A percentile compares a stretch with the other conserved stretches of the same genome.
These are phyloP conservation scores for cucumber (Cucumis sativus) DNA, from an alignment of 306 rosid genomes.

Conservation along the genomic window DNA sequence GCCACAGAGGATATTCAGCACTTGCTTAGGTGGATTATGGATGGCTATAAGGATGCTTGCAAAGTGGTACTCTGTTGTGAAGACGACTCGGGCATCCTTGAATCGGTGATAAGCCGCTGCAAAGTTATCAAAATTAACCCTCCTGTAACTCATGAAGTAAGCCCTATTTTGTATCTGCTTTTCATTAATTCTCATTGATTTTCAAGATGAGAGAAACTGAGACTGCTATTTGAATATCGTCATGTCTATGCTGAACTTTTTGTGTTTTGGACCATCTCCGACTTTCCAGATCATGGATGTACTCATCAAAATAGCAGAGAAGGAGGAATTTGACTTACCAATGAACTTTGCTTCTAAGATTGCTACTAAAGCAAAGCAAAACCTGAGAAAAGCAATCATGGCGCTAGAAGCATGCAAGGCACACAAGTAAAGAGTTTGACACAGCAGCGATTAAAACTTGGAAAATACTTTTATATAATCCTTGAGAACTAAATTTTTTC, in stretches of 20 bases:
- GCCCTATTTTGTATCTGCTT: neutral
- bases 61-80: slow-evolving; percentile 61
- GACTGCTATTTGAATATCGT: neutral
- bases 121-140: slow-evolving; percentile 42
- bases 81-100: slow-evolving; percentile 45
- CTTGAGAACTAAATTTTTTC: slow-evolving; percentile 5
- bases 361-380: slow-evolving; percentile 64
- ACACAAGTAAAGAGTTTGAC: slow-evolving; percentile 45
- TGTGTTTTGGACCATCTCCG: neutral
- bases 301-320: slow-evolving; percentile 53
- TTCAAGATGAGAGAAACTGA: neutral
- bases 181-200: neutral
- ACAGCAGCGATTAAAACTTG: neutral
- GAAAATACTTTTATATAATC: neutral
- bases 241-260: neutral
- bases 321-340: slow-evolving; percentile 59
- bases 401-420: slow-evolving; percentile 88
- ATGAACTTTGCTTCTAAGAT: slow-evolving; percentile 57
- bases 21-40: slow-evolving; percentile 79
- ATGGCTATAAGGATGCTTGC: slow-evolving; percentile 62
- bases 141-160: slow-evolving; percentile 66
- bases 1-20: slow-evolving; percentile 59
- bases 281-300: slow-evolving; percentile 50
- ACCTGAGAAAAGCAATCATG: slow-evolving; percentile 76
- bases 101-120: slow-evolving; percentile 43